A percentile compares a stretch with the other conserved stretches of the same genome.
phyloP scores from a whole-genome alignment of 1,139 yeast genomes.

The Hansenula sp. region DNA sequence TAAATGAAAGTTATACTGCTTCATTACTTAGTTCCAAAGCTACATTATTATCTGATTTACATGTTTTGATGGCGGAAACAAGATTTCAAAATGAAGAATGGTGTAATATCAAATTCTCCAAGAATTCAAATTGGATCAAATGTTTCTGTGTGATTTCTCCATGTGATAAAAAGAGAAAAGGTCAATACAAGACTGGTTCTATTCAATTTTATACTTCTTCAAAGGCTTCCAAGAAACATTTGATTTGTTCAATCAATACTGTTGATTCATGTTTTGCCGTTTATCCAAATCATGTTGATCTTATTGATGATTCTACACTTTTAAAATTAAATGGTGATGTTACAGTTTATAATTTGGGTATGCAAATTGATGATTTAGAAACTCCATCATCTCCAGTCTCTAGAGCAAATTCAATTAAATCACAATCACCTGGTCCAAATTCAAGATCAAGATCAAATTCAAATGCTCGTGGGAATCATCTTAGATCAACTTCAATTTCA shows the following conservation, averaged over 20 bases:
- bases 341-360: slow-evolving; percentile 39
- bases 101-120: slow-evolving; percentile 78
- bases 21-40: slow-evolving; percentile 78
- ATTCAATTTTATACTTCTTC: slow-evolving; percentile 19
- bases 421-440: slow-evolving; percentile 6
- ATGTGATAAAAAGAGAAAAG: slow-evolving; percentile 35
- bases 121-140: slow-evolving; percentile 85
- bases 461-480: slow-evolving; percentile 2
- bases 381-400: neutral
- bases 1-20: slow-evolving; percentile 86
- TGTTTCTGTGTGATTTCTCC: slow-evolving; percentile 80
- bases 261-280: slow-evolving; percentile 71
- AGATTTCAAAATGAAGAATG: slow-evolving; percentile 76
- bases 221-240: slow-evolving; percentile 41
- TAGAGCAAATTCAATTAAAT: slow-evolving; percentile 3
- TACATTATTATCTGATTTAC: slow-evolving; percentile 65
- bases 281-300: slow-evolving; percentile 65
- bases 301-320: slow-evolving; percentile 72
- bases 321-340: slow-evolving; percentile 72
- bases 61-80: slow-evolving; percentile 70
- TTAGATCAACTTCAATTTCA: slow-evolving; percentile 11
- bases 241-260: slow-evolving; percentile 62
- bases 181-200: slow-evolving; percentile 25
- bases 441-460: slow-evolving; percentile 17
- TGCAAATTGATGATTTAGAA: neutral